Evolutionary conservation across 495 filamentous ascomycete genomes (phyloP).

Genomic region (Saxophila tyrrhenica): DNA sequence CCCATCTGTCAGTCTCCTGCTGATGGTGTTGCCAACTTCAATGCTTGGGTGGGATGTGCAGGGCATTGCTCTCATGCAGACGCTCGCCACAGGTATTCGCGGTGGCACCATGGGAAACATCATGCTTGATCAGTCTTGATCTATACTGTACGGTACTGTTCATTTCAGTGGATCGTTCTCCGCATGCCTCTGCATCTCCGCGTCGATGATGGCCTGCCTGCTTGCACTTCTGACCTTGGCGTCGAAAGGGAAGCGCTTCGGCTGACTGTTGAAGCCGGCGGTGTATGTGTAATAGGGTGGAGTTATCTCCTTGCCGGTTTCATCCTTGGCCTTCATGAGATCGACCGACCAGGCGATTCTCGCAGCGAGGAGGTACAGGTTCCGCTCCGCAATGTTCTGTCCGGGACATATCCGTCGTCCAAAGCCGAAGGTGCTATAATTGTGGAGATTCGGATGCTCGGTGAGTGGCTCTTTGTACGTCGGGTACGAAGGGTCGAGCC

Average conservation of each 20-base stretch:
- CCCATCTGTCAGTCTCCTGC: conserved; percentile 37
- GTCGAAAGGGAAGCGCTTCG: conserved; percentile 1
- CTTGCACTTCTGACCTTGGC: conserved; percentile 25
- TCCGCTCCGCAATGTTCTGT: conserved; percentile 39
- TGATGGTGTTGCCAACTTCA: conserved; percentile 43
- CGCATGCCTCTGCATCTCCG: background rate
- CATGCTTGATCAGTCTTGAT: no score
- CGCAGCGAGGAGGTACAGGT: conserved; percentile 43
- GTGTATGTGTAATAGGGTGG: conserved; percentile 43
- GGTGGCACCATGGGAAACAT: no score
- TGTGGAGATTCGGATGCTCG: conserved; percentile 37
- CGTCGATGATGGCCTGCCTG: conserved; percentile 13
- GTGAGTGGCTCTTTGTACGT: conserved; percentile 42
- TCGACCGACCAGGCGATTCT: conserved; percentile 44
- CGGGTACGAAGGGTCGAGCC: conserved; percentile 32
- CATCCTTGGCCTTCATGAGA: conserved; percentile 24
- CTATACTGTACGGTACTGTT: no score
- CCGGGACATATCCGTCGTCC: conserved; percentile 47
- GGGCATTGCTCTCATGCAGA: background rate
- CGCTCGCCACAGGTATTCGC: no score
- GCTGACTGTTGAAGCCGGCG: conserved; percentile 36
- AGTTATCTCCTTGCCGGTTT: conserved; percentile 28
- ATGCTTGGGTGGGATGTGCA: conserved; percentile 25
- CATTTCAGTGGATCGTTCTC: background rate
- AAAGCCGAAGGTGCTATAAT: conserved; percentile 45